Base-by-base conservation (phyloP, 805 yeast species). In the Wickerhamiella allomyrinae region DNA sequence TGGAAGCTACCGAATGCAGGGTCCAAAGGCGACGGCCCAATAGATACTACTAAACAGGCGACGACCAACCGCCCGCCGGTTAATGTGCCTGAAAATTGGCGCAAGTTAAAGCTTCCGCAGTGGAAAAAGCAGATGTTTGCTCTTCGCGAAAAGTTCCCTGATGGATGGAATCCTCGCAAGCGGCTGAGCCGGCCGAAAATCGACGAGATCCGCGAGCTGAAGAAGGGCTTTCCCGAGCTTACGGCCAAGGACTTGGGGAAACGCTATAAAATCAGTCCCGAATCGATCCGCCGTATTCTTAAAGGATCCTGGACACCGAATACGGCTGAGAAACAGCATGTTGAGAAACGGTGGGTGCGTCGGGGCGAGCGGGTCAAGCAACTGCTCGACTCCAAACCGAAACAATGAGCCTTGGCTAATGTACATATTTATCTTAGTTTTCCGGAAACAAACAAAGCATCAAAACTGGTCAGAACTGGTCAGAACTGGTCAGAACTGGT, bases 211-310 rank as follows among this genome's bases (percentile, higher is more conserved):
- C 62, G 81, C 42, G 56, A 65, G 4, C 51, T 85, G 37, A 79
- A 75, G 50, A 59, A 59, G 11, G 43, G 52, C 42, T 59, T 66
- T 47, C 95, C 95, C 0, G 67, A 71, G n/a, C 48, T 81, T 41
- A 72, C 70, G 3, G 69, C 78, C 2, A 62, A 63, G 2, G 78
- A 74, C 34, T 57, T 87, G 5, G 79, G 85, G 0, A 64, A 70
- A 24, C 70, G 70, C 54, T 86, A 79, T 59, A 65, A 70, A 39
- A 69, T 84, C 5, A 79, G 91, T 1, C 89, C 93, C 1, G 93
- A 86, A 50, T 82, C 87, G 0, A 71, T 86, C 2, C 66, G 94
- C 45, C 70, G 94, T 48, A 84, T 87, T 15, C 57, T 87, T 49
- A 77, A 74, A 55, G 77, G 89, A 5, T 74, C 69, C 29, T 87